Conservation (phyloP, 2,329 filamentous ascomycete species). For the Biscogniauxia mediterranea region DNA sequence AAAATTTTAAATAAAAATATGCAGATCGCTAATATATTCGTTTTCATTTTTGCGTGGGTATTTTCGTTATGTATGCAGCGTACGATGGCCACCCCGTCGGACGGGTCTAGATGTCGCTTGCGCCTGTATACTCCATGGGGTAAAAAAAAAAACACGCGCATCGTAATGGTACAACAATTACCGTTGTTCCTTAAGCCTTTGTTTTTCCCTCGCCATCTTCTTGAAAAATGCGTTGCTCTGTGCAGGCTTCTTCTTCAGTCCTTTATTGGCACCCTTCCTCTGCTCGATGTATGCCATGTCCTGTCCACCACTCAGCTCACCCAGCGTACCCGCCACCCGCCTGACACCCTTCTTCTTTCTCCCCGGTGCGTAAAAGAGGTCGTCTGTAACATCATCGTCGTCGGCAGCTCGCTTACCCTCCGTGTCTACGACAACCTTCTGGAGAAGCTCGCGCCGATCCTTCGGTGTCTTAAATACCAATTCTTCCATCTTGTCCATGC, state of each 20-base stretch:
- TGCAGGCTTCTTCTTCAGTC: slow-evolving; percentile 60
- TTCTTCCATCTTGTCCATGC: slow-evolving; percentile 79
- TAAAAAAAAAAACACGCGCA: slow-evolving; percentile 3
- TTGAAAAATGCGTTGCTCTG: slow-evolving; percentile 62
- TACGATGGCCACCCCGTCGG: neutral
- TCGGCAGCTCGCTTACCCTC: slow-evolving; percentile 63
- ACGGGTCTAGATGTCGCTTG: neutral
- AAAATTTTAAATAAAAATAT: neutral
- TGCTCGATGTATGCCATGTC: slow-evolving; percentile 96
- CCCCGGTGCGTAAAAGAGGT: slow-evolving; percentile 36
- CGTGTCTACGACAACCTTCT: slow-evolving; percentile 85
- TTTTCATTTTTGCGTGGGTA: neutral
- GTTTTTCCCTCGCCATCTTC: slow-evolving; percentile 62
- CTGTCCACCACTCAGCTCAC: slow-evolving; percentile 84
- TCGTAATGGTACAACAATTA: slow-evolving; percentile 1
- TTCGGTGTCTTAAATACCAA: slow-evolving; percentile 76
- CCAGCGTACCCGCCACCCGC: slow-evolving; percentile 80
- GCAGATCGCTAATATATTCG: neutral
- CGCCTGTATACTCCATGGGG: neutral
- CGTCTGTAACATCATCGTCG: slow-evolving; percentile 62
- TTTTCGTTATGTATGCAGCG: neutral
- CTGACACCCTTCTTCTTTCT: slow-evolving; percentile 57
- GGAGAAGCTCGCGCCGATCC: slow-evolving; percentile 81
- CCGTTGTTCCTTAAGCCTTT: slow-evolving; percentile 41
- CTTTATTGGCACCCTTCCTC: slow-evolving; percentile 70